Base-by-base conservation (phyloP, 768 basidiomycete genomes). In the Boletus barrowsii region DNA sequence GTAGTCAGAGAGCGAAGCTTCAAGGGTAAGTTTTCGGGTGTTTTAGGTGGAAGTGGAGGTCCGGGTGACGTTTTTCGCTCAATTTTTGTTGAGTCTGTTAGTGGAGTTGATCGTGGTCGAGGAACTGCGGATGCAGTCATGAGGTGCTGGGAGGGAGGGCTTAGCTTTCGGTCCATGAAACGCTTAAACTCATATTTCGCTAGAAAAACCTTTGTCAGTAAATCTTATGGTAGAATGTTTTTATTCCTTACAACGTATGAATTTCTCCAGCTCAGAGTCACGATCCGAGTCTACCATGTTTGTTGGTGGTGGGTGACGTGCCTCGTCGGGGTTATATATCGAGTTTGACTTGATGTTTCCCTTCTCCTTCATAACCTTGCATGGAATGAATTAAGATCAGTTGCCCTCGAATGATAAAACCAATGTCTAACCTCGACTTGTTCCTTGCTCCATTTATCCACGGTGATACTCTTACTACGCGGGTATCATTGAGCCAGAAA, bases 181-280 rank as follows among this genome's bases (percentile, higher is more conserved):
- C 80, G 78, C 67, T 82, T 87, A 68, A 83, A 87, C 63, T 94
- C 83, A 56, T 92, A 92, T 68, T 92, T 92, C 8, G 82, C 90
- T 90, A 59, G n/a, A 53, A 44, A n/a, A 24, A 26, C 22, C 4
- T 10, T 29, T 37, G 29, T 47, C 15, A 50, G 37, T 24, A 26
- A 35, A 45, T 13, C 15, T 18, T 18, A 9, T 24, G 24, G 14
- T 6, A 17, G 43, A 44, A 4, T 5, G 26, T 18, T 10, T 32
- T 22, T 33, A 43, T 50, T 49, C 53, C 70, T 76, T 81, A 89
- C 90, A 77, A 54, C 95, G 83, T 56, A 98, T 94, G 73, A 84
- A 97, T 64, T 83, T 85, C 70, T 98, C 95, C 42, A 98, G 80
- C 56, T 98, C 94, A 44, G 88, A 87, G 65, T 96, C 93, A 30